These are phyloP conservation scores for Arthrobotrys megalospora DNA, from an alignment of 2,329 filamentous ascomycete species.

Conservation along the genomic window DNA sequence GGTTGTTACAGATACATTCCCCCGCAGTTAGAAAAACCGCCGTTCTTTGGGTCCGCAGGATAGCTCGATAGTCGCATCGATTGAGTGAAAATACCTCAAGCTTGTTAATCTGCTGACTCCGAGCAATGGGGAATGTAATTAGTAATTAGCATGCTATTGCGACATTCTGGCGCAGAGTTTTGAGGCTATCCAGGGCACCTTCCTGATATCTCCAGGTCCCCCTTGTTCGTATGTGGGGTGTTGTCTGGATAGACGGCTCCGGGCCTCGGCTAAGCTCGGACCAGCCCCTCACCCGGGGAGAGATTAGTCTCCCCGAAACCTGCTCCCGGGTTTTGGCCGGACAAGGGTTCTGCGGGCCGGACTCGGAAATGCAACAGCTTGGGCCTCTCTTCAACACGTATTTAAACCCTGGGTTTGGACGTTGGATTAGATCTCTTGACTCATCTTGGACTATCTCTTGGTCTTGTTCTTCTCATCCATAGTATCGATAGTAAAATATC, in stretches of 20 bases:
- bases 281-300: slow-evolving; percentile 55
- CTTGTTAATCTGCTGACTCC: slow-evolving; percentile 5
- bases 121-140: slow-evolving; percentile 22
- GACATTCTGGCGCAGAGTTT: slow-evolving; percentile 35
- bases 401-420: slow-evolving; percentile 1
- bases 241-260: slow-evolving; percentile 1
- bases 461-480: not conserved
- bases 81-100: slow-evolving; percentile 42
- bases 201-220: slow-evolving; percentile 44
- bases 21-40: not conserved
- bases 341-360: slow-evolving; percentile 34
- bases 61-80: not conserved
- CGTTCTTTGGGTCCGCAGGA: too few species aligned
- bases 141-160: slow-evolving; percentile 4
- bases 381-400: slow-evolving; percentile 19
- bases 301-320: slow-evolving; percentile 18
- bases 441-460: slow-evolving; percentile 14
- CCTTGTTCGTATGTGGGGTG: slow-evolving; percentile 24
- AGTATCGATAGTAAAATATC: too few species aligned
- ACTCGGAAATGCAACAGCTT: slow-evolving; percentile 45
- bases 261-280: slow-evolving; percentile 50
- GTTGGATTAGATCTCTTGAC: slow-evolving; percentile 16
- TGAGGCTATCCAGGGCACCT: slow-evolving; percentile 29
- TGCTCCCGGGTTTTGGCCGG: not conserved
- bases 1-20: slow-evolving; percentile 14